These are phyloP conservation scores for Emmonsia crescens DNA, from an alignment of 2,329 filamentous ascomycete species.

Conservation along the genomic window DNA sequence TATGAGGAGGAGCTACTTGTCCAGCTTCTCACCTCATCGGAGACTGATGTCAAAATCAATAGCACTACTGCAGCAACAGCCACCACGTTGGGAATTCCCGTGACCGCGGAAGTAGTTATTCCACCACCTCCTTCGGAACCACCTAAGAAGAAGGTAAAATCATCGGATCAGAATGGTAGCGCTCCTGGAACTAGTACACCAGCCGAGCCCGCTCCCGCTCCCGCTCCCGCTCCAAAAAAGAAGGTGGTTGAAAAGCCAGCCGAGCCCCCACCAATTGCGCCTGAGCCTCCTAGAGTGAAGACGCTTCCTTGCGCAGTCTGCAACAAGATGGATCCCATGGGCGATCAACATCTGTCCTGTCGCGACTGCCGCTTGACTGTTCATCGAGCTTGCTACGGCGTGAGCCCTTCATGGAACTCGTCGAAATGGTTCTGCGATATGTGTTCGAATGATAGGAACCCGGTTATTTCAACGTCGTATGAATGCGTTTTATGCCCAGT, in stretches of 20 bases:
- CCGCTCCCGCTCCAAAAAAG: conserved; percentile 48
- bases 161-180: conserved; percentile 39
- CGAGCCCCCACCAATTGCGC: conserved; percentile 52
- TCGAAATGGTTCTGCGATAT: conserved; percentile 93
- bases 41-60: conserved; percentile 35
- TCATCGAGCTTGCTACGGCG: conserved; percentile 86
- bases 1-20: conserved; percentile 73
- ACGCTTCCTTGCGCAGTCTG: conserved; percentile 80
- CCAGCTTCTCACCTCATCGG: conserved; percentile 36
- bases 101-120: conserved; percentile 22
- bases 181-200: conserved; percentile 35
- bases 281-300: conserved; percentile 68
- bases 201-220: conserved; percentile 33
- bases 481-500: conserved; percentile 88
- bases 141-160: conserved; percentile 51
- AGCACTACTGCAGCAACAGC: conserved; percentile 35
- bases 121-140: conserved; percentile 37
- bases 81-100: conserved; percentile 31
- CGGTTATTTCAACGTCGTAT: conserved; percentile 85
- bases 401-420: conserved; percentile 55
- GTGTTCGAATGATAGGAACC: conserved; percentile 87
- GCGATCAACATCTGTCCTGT: conserved; percentile 66
- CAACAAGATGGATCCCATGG: conserved; percentile 57
- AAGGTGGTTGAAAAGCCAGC: conserved; percentile 45
- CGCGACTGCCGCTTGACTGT: conserved; percentile 83